These are phyloP conservation scores for Kodamaea jinghongensis DNA, from an alignment of 805 yeast species.

Conservation along the genomic window DNA sequence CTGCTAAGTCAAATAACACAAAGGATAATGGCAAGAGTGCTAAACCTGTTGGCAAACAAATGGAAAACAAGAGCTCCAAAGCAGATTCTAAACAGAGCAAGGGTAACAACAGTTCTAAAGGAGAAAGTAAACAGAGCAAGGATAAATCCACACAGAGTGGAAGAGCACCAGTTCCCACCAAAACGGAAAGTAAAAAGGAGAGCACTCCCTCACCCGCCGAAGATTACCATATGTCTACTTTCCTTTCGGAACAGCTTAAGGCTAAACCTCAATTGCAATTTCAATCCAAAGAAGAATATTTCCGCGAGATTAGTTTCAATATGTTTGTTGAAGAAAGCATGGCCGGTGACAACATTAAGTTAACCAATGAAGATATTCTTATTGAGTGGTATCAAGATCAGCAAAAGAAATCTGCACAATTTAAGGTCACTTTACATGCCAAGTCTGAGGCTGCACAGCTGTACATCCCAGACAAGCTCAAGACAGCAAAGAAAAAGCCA, in stretches of 20 bases:
- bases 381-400: constrained; percentile 53
- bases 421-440: constrained; percentile 41
- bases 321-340: constrained; percentile 60
- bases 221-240: constrained; percentile 6
- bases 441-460: constrained; percentile 49
- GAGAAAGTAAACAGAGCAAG: neutral
- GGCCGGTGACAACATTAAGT: constrained; percentile 37
- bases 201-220: constrained; percentile 2
- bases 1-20: too few relatives aligned
- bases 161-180: neutral
- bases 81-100: too few relatives aligned
- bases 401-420: constrained; percentile 37
- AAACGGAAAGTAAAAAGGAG: neutral
- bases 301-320: constrained; percentile 57
- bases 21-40: too few relatives aligned
- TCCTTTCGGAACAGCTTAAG: constrained; percentile 7
- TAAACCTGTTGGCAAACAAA: too few relatives aligned
- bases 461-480: constrained; percentile 49
- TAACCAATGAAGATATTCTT: constrained; percentile 41
- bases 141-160: neutral
- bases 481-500: constrained; percentile 55
- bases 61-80: too few relatives aligned
- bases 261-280: constrained; percentile 44
- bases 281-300: constrained; percentile 50
- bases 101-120: too few relatives aligned